These are phyloP conservation scores for Neopestalotiopsis clavispora DNA, from an alignment of 2,329 filamentous ascomycete genomes.

Conservation along the genomic window DNA sequence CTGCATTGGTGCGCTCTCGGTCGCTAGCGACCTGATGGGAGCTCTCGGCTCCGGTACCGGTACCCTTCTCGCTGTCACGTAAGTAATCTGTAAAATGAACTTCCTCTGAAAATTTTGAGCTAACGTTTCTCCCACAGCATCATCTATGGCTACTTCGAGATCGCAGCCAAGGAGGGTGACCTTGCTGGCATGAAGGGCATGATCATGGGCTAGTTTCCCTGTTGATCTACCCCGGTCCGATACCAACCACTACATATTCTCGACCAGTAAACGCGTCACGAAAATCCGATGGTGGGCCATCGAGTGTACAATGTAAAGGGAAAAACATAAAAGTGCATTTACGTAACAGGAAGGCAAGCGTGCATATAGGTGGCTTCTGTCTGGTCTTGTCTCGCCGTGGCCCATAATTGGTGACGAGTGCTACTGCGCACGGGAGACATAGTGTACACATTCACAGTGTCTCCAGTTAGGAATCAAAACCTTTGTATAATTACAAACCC, in stretches of 20 bases:
- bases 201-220: constrained; percentile 65
- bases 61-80: constrained; percentile 98
- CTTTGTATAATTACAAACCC: not conserved
- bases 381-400: not conserved
- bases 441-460: not conserved
- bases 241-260: constrained; percentile 5
- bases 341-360: constrained; percentile 8
- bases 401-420: not conserved
- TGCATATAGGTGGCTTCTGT: constrained; percentile 10
- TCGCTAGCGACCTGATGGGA: constrained; percentile 92
- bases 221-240: not conserved
- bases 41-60: constrained; percentile 96
- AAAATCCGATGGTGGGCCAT: constrained; percentile 17
- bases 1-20: constrained; percentile 96
- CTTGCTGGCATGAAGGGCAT: constrained; percentile 80
- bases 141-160: constrained; percentile 99
- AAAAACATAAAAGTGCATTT: constrained; percentile 14
- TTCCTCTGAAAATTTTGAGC: constrained; percentile 26
- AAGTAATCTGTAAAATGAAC: constrained; percentile 52
- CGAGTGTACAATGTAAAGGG: constrained; percentile 12
- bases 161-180: constrained; percentile 97
- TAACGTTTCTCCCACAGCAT: constrained; percentile 64
- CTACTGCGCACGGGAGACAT: not conserved
- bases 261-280: constrained; percentile 4
- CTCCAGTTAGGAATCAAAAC: not conserved